Base-by-base conservation (phyloP, 176 grass and related monocot genomes). In the Triticum urartu region DNA sequence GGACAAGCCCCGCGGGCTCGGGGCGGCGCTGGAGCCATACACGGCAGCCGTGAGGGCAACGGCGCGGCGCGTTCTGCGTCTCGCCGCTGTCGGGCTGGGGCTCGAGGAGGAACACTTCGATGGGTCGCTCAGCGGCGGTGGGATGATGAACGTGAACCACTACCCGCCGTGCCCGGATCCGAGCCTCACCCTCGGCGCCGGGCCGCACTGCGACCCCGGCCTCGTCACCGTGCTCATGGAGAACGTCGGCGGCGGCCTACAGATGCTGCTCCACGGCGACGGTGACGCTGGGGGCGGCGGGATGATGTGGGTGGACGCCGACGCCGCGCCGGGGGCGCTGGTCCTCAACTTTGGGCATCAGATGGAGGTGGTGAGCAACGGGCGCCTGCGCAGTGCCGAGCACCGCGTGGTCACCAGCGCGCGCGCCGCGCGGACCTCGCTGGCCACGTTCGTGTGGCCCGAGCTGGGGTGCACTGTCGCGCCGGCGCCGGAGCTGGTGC, bases 331-430 rank as follows among this genome's bases (percentile, higher is more conserved):
- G 3, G 89, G 81, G 62, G 86, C 91, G 33, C 82, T 91, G n/a
- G 79, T 88, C 64, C 59, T 93, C 56, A 91, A 91, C 72, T 89
- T 91, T 1, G 88, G 86, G 22, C 83, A 89, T 67, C 89, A 91
- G 64, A 80, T 93, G 72, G 79, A 94, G 84, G 89, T 85, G 59
- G 36, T 83, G 7, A 79, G 30, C 66, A 90, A 83, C 28, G 76
- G 85, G 21, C 4, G 9, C 1, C 0, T 87, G 43, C 72, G 78
- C 42, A 67, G 20, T 28, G 81, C 52, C 33, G 85, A 75, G 85
- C 89, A 84, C 66, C 75, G 67, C 5, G 80, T n/a, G 12, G 80
- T 80, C n/a, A 63, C n/a, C 9, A 35, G 87, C 67, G 18, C 42
- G 9, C 10, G 73, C 60, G 28, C n/a, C 10, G 17, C 58, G 7